Conservation (phyloP, 139 green algal genomes). For the Chlamydomonas incerta region DNA sequence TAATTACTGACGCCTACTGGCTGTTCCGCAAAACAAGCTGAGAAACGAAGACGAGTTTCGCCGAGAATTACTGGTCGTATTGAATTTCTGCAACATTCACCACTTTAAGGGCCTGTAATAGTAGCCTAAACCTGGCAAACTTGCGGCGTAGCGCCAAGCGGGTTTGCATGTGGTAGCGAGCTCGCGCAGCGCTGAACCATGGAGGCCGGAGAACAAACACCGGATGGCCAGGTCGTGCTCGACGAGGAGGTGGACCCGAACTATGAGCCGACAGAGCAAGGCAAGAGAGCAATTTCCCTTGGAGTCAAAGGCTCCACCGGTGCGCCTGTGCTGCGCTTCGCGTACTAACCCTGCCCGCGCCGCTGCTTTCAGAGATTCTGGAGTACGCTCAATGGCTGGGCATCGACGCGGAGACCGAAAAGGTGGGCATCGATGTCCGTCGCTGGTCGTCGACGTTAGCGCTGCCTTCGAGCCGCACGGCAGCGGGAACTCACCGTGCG, state of each 20-base stretch:
- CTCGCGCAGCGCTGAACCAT: not conserved
- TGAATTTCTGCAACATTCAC: too few species aligned
- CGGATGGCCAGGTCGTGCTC: slow-evolving; percentile 37
- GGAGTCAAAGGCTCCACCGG: not conserved
- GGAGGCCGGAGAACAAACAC: not conserved
- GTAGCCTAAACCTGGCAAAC: too few species aligned
- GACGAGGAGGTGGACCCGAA: slow-evolving; percentile 76
- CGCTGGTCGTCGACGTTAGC: not conserved
- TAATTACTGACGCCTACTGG: too few species aligned
- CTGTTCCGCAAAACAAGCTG: too few species aligned
- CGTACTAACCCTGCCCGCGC: not conserved
- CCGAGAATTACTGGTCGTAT: too few species aligned
- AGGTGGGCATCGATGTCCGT: slow-evolving; percentile 32
- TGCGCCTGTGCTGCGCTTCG: too few species aligned
- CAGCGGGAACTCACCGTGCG: too few species aligned
- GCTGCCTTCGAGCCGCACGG: too few species aligned
- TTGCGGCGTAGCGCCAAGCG: too few species aligned
- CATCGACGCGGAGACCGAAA: slow-evolving; percentile 80
- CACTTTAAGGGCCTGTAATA: too few species aligned
- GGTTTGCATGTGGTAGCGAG: not conserved
- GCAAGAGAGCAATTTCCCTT: too few species aligned
- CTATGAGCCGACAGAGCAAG: slow-evolving; percentile 80
- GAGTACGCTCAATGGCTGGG: slow-evolving; percentile 89
- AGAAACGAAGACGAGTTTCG: too few species aligned
- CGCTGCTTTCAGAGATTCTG: slow-evolving; percentile 68